Evolutionary conservation across 2,329 filamentous ascomycete genomes (phyloP), one percentile per base, ranked within the genome.

Genomic region (Ophiocordyceps camponoti-rufipedis): DNA sequence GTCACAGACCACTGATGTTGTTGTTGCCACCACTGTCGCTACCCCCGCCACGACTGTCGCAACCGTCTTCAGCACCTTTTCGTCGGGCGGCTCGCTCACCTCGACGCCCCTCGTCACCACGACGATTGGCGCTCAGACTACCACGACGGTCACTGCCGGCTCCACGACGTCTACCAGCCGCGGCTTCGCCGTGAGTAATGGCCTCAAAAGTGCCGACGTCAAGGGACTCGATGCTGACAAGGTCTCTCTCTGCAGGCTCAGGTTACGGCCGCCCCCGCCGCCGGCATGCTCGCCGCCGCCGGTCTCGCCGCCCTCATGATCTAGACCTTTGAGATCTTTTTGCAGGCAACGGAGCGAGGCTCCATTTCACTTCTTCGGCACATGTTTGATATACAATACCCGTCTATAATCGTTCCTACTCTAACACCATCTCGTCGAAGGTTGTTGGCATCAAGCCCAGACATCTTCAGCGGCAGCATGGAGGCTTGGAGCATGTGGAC

Each of bases 291-390:
- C 39, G 70, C 68, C 44, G 70, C 66, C 19, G 69, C 67, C 18
- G 70, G 70, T 54, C 48, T 73, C 42, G 69, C 67, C 39, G 67
- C 62, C 49, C 53, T 71, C 48, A 58, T 74, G 48, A 63, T 74
- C 48, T 74, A 69, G 66, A 23, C 28, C 47, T 51, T 12, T 6
- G 33, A 14, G 12, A 14, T 14, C 46, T 52, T 51, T 56, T 54
- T 49, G 54, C 52, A 46, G 49, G 52, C 33, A 12, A 44, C 31
- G 33, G 33, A 35, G 33, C 33, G 11, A 35, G 12, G 33, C 33
- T 35, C 33, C 48, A 57, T 52, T 51, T 55, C 58, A 56, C 58
- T 45, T 48, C 58, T 52, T 53, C 55, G 58, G 57, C 60, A 63
- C 60, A 63, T 64, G 56, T 58, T 61, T 62, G 56, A 57, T 61